Evolutionary conservation across 768 basidiomycete species (phyloP).

Genomic region (Dentipellis sp.): DNA sequence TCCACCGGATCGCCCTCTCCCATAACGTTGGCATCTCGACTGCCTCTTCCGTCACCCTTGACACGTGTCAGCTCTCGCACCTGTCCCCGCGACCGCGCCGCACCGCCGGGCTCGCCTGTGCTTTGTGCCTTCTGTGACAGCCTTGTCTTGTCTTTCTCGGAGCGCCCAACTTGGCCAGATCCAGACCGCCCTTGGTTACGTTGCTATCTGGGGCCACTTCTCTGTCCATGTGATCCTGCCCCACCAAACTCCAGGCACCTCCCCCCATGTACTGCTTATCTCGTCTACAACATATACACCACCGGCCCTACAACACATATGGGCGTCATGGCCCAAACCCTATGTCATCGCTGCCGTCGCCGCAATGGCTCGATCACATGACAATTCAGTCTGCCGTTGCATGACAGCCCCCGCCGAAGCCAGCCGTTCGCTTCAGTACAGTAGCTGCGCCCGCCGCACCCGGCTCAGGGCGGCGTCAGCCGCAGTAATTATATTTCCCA

Average conservation of each 20-base stretch:
- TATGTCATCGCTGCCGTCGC: too few species aligned
- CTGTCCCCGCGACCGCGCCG: not conserved
- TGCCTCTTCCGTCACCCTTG: not conserved
- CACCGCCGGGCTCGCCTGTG: not conserved
- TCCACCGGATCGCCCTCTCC: not conserved
- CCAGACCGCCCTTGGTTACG: conserved; percentile 10
- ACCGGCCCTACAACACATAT: too few species aligned
- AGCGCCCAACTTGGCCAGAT: conserved; percentile 10
- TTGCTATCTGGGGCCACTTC: not conserved
- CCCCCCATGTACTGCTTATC: too few species aligned
- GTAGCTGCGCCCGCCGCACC: not conserved
- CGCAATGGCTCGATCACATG: not conserved
- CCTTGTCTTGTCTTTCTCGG: conserved; percentile 1
- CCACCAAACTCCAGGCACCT: too few species aligned
- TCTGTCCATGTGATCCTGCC: not conserved
- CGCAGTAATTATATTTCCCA: not conserved
- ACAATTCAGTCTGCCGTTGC: not conserved
- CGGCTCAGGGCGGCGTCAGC: not conserved
- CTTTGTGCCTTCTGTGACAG: conserved; percentile 9
- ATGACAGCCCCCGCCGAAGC: not conserved
- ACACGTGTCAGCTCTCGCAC: not conserved
- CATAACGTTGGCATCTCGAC: too few species aligned
- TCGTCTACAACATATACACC: too few species aligned
- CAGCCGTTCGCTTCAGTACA: not conserved
- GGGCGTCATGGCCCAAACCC: too few species aligned